Conservation (phyloP, 1,139 yeast species). For the Scheffersomyces quercinus region DNA sequence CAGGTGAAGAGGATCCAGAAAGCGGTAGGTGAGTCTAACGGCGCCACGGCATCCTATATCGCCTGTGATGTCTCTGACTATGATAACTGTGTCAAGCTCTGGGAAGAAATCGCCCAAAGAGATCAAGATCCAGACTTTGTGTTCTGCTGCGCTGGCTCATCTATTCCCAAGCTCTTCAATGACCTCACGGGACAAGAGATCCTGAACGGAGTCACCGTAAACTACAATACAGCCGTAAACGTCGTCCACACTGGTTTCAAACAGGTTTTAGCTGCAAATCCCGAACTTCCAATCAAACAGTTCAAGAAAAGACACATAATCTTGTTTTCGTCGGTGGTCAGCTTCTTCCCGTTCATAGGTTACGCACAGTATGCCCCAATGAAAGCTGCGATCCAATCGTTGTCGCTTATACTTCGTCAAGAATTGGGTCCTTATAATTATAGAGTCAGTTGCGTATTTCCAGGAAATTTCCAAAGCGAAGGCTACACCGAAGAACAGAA, state of each 20-base stretch:
- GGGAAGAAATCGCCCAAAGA: conserved; percentile 25
- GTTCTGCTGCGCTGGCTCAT: conserved; percentile 86
- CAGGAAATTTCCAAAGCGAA: conserved; percentile 89
- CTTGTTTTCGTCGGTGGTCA: conserved; percentile 77
- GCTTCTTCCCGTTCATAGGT: conserved; percentile 87
- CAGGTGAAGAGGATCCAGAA: conserved; percentile 49
- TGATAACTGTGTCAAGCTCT: conserved; percentile 41
- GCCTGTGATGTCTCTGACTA: conserved; percentile 71
- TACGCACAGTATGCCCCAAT: conserved; percentile 88
- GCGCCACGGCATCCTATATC: conserved; percentile 45
- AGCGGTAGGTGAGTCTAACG: conserved; percentile 12
- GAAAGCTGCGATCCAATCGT: conserved; percentile 77
- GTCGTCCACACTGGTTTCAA: conserved; percentile 64
- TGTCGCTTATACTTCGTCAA: conserved; percentile 78
- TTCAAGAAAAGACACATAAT: conserved; percentile 59
- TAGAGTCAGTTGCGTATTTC: conserved; percentile 63
- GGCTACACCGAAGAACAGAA: conserved; percentile 80
- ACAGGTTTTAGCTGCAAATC: conserved; percentile 23
- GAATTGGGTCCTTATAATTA: conserved; percentile 72
- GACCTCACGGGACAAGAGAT: conserved; percentile 65
- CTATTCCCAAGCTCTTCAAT: conserved; percentile 74
- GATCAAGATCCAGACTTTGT: conserved; percentile 65
- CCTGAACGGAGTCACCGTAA: conserved; percentile 59
- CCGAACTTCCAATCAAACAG: conserved; percentile 4
- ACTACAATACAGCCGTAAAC: conserved; percentile 73